Evolutionary conservation across 2,329 filamentous ascomycete species (phyloP), one percentile per base, ranked within the genome.

Genomic region (Neoascochyta sp.): DNA sequence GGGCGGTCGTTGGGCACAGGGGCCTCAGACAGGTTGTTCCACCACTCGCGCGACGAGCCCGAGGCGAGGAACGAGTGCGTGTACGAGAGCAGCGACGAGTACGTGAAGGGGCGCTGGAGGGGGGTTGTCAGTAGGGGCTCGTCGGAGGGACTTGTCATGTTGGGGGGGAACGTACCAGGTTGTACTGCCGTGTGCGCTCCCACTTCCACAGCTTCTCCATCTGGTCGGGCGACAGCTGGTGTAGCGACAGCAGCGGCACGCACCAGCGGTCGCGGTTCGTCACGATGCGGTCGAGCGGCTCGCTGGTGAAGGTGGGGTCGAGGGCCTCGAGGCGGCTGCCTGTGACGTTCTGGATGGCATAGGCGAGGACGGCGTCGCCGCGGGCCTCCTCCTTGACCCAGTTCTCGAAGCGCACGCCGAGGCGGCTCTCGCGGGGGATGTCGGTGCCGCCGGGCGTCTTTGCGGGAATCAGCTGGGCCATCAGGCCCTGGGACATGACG

Each of bases 171-270:
- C 51, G 13, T 47, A 58, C 58, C 23, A 40, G 43, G 21, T 57
- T 61, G 29, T 57, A 56, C 14, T 54, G 57, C 16, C 62, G 45
- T 31, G 52, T 58, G 34, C 62, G 55, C 41, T 65, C 63, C 62
- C 68, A 78, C 33, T 65, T 62, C 64, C 71, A 73, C 22, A 76
- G 50, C 1, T 62, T 57, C 7, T 60, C 52, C 68, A 76, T 73
- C 31, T 74, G 70, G 15, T 66, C 58, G 1, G 68, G 60, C 15
- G 50, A 53, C 13, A 64, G 41, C 26, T 58, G 52, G 33, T 66
- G 63, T 29, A 64, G 50, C 5, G 62, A 64, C 6, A 70, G 45
- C 16, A 66, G 57, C 7, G 67, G 64, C 9, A 59, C 44, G 34
- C 68, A 71, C 66, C 67, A 70, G 16, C 65, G 49, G 17, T 57